Evolutionary conservation across 2,329 filamentous ascomycete species (phyloP).

Genomic region (Mycosphaerella sp.): DNA sequence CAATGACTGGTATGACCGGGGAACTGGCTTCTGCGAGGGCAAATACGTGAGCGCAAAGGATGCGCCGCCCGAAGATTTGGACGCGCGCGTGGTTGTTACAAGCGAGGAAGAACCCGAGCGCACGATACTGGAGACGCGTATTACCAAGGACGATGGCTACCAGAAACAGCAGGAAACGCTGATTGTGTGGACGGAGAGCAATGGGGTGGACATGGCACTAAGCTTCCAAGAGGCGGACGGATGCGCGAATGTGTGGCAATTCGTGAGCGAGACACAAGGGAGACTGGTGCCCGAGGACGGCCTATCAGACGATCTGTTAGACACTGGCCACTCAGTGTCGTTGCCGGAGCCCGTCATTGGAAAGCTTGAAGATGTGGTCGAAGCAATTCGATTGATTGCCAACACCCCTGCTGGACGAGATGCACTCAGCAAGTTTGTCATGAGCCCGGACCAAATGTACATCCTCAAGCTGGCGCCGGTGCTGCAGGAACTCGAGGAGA

Average conservation of each 20-base stretch:
- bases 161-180: conserved; percentile 99
- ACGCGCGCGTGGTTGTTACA: conserved; percentile 81
- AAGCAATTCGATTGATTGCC: conserved; percentile 72
- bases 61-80: conserved; percentile 52
- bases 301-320: conserved; percentile 81
- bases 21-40: conserved; percentile 90
- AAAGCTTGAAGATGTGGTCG: conserved; percentile 77
- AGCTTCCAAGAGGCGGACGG: conserved; percentile 98
- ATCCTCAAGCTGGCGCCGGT: conserved; percentile 80
- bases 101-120: conserved; percentile 87
- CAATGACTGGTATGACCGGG: conserved; percentile 98
- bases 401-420: conserved; percentile 71
- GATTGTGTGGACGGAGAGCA: conserved; percentile 95
- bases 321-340: conserved; percentile 62
- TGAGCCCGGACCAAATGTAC: conserved; percentile 66
- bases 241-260: conserved; percentile 91
- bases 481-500: conserved; percentile 81
- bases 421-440: conserved; percentile 77
- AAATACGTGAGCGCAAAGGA: conserved; percentile 52
- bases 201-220: conserved; percentile 90
- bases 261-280: conserved; percentile 79
- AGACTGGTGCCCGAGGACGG: conserved; percentile 69
- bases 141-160: conserved; percentile 90
- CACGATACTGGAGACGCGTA: conserved; percentile 79
- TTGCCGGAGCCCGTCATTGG: conserved; percentile 75